phyloP scores from a whole-genome alignment of 2,329 filamentous ascomycete genomes.

The Colletotrichum tanaceti region DNA sequence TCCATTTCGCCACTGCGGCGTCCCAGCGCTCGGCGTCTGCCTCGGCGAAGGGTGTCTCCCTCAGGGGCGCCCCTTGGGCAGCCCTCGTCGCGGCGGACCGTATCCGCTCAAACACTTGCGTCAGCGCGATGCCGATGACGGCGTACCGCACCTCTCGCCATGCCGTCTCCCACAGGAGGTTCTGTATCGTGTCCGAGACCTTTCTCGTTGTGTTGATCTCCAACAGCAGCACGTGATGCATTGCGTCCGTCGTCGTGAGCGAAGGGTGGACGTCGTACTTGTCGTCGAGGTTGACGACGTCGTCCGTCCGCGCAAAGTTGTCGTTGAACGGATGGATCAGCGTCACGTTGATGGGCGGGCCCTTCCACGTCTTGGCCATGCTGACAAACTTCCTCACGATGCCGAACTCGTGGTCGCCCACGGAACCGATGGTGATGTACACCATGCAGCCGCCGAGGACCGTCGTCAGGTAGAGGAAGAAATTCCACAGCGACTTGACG shows the following conservation, averaged over 20 bases:
- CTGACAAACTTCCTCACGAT: constrained; percentile 45
- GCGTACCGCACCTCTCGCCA: constrained; percentile 47
- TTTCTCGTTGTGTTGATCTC: constrained; percentile 41
- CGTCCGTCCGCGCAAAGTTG: constrained; percentile 41
- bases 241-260: constrained; percentile 46
- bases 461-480: constrained; percentile 42
- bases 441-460: constrained; percentile 43
- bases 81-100: constrained; percentile 23
- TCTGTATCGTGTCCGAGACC: constrained; percentile 43
- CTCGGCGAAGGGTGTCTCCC: neutral
- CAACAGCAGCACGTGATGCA: constrained; percentile 45
- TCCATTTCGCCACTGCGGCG: constrained; percentile 40
- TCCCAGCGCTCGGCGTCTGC: constrained; percentile 36
- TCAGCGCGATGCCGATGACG: constrained; percentile 44
- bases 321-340: constrained; percentile 46
- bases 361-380: constrained; percentile 43
- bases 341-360: constrained; percentile 44
- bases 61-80: neutral
- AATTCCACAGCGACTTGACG: constrained; percentile 42
- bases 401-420: constrained; percentile 45
- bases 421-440: constrained; percentile 46
- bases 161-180: constrained; percentile 46
- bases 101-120: constrained; percentile 39
- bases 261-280: constrained; percentile 47
- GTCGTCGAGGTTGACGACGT: constrained; percentile 45